These are phyloP conservation scores for Penicillium paradoxum DNA, from an alignment of 495 filamentous ascomycete genomes.

Conservation along the genomic window DNA sequence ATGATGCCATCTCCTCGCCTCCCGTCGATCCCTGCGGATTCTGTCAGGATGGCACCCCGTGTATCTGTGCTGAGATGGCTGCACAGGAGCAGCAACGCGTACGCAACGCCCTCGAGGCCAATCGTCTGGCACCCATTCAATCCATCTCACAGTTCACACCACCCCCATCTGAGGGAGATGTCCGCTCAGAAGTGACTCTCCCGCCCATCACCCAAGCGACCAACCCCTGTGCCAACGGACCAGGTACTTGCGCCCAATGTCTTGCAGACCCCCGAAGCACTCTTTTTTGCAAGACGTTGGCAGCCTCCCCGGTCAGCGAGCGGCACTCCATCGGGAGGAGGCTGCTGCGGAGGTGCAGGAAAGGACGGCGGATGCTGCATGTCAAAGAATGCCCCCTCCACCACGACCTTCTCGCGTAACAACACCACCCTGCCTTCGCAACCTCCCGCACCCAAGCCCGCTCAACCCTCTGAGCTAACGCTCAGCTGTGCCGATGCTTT, in stretches of 20 bases:
- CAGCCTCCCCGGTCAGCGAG: constrained; percentile 55
- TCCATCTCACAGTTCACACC: constrained; percentile 59
- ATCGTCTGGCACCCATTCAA: constrained; percentile 46
- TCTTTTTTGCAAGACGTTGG: constrained; percentile 81
- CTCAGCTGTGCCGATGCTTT: constrained; percentile 75
- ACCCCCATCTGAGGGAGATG: constrained; percentile 64
- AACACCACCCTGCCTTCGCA: constrained; percentile 24
- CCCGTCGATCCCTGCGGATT: constrained; percentile 75
- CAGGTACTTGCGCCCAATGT: constrained; percentile 78
- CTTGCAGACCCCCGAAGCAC: constrained; percentile 70
- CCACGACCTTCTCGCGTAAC: constrained; percentile 21
- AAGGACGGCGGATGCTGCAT: constrained; percentile 51
- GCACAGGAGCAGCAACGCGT: constrained; percentile 40
- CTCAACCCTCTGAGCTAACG: constrained; percentile 32
- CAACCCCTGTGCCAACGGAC: constrained; percentile 61
- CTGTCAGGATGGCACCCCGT: constrained; percentile 78
- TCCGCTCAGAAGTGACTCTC: constrained; percentile 41
- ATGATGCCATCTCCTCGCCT: constrained; percentile 33
- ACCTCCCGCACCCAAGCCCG: constrained; percentile 24
- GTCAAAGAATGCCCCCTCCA: constrained; percentile 29
- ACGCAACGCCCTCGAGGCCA: constrained; percentile 34
- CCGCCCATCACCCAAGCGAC: constrained; percentile 41
- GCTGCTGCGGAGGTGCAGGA: constrained; percentile 50
- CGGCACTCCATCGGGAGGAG: constrained; percentile 38
- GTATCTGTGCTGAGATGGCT: constrained; percentile 74